phyloP scores from a whole-genome alignment of 1,284 basidiomycete species.

The Ganoderma sinense region DNA sequence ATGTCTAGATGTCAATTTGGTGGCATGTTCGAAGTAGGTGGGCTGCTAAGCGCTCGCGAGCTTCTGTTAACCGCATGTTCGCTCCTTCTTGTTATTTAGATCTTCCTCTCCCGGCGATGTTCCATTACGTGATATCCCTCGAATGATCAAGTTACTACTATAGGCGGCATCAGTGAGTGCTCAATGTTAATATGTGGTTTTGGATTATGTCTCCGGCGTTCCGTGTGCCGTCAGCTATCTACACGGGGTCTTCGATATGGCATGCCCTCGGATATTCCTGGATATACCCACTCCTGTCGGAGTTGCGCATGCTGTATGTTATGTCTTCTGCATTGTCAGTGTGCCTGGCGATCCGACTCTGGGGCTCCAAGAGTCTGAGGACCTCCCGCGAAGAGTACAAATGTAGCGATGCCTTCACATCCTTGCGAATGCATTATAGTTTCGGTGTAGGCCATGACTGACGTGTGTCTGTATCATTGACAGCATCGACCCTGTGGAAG shows the following conservation, averaged over 20 bases:
- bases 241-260: not conserved
- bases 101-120: not conserved
- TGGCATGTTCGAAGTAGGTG: not conserved
- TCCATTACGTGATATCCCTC: not conserved
- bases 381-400: not conserved
- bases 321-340: not conserved
- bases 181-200: not conserved
- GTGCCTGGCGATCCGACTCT: not conserved
- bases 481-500: not conserved
- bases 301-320: not conserved
- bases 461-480: not conserved
- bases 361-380: not conserved
- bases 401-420: not conserved
- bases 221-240: not conserved
- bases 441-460: not conserved
- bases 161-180: not conserved
- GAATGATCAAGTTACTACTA: not conserved
- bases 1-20: not conserved
- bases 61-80: not conserved
- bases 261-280: not conserved
- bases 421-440: not conserved
- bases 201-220: not conserved
- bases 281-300: not conserved
- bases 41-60: not conserved
- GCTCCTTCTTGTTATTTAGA: not conserved